phyloP scores from a whole-genome alignment of 78 protist genomes.

The Dictyostelium intermedium region DNA sequence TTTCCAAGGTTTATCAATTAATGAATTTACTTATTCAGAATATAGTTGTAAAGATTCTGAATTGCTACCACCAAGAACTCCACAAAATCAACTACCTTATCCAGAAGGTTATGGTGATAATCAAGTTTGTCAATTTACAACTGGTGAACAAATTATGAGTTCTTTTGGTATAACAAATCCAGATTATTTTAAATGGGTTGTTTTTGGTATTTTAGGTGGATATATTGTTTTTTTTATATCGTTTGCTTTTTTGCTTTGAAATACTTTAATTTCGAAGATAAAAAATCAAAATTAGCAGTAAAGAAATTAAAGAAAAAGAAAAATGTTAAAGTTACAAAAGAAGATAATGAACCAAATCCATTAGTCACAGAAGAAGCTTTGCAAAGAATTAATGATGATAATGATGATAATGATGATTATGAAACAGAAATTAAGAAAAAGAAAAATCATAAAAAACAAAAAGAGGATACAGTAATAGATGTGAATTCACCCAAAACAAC shows the following conservation, averaged over 20 bases:
- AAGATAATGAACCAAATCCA: background rate
- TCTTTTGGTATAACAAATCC: slow-evolving; percentile 35
- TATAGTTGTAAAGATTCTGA: slow-evolving; percentile 18
- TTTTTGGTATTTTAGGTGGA: background rate
- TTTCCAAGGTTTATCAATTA: slow-evolving; percentile 74
- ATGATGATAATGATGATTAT: background rate
- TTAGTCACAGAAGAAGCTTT: background rate
- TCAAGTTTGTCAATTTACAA: slow-evolving; percentile 49
- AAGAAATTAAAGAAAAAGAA: background rate
- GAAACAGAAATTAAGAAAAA: background rate
- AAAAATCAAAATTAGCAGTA: slow-evolving; percentile 22
- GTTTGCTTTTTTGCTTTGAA: slow-evolving; percentile 19
- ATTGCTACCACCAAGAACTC: slow-evolving; percentile 43
- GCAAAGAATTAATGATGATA: background rate
- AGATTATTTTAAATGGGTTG: slow-evolving; percentile 46
- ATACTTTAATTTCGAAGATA: slow-evolving; percentile 24
- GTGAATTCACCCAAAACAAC: background rate
- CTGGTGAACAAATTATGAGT: slow-evolving; percentile 33
- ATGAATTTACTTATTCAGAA: slow-evolving; percentile 33
- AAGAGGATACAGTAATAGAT: background rate
- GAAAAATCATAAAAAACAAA: background rate
- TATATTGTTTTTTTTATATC: slow-evolving; percentile 12
- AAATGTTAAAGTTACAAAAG: background rate
- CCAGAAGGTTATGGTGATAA: slow-evolving; percentile 32
- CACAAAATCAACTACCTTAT: slow-evolving; percentile 5